Evolutionary conservation across 805 yeast species (phyloP), one percentile per base, ranked within the genome.

Genomic region (Hanseniaspora hatyaiensis): DNA sequence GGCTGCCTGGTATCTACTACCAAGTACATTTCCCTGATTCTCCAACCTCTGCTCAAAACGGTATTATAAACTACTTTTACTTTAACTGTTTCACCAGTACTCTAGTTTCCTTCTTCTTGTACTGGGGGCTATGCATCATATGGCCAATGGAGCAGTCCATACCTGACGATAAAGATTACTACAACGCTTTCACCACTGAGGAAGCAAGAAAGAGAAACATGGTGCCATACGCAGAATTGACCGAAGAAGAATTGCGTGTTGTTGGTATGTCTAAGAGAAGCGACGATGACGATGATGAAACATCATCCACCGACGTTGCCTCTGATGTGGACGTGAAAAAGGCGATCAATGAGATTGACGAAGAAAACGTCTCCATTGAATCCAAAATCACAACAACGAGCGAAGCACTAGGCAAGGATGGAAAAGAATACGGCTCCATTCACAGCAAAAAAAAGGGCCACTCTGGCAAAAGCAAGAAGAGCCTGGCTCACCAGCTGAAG

Each of bases 1-100:
- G 74, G 18, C 49, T 74, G 22, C 78, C 78, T 3, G 78, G 78
- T 30, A 63, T 58, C 53, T 65, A 61, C 53, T 65, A 55, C 67
- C 63, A 53, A 55, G 61, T 59, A 38, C 65, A 57, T 43, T 56
- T 54, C 24, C 59, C 63, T 50, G 36, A 51, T 16, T 53, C 59
- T 26, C 50, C 54, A 37, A 36, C 41, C n/a, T 20, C 22, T 31
- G 52, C 40, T 3, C 34, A 37, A 22, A 30, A 15, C n/a, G 76
- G 76, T n/a, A 61, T 66, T 13, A 57, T 60, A 6, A 65, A 69
- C 49, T 70, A 64, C 54, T 72, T 64, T 55, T 60, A 67, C 45
- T 74, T 71, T 44, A 70, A 69, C 49, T 61, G 68, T 15, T 60
- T 72, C 51, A 70, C 68, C 51, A 67, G 69, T 3, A 70, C 70